Percentiles rank a stretch among this genome's conserved stretches.
phyloP scores from a whole-genome alignment of 2,329 filamentous ascomycete species.

The Colletotrichum gloeosporioides region DNA sequence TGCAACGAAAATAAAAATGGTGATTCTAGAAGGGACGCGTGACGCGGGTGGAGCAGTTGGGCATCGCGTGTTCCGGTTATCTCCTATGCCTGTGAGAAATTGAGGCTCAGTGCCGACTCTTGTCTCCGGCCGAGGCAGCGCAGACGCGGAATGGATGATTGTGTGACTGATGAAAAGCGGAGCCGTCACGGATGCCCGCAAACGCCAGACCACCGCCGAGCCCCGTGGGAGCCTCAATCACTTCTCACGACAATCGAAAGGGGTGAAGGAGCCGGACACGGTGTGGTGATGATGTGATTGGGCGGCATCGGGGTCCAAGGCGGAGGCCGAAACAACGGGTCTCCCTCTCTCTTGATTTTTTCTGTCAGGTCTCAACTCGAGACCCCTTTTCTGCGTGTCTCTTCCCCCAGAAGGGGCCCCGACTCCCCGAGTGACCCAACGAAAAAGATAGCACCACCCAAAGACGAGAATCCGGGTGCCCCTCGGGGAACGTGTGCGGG shows the following conservation, averaged over 20 bases:
- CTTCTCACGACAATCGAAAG: background rate
- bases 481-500: conserved; percentile 8
- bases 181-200: background rate
- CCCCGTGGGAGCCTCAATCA: conserved; percentile 8
- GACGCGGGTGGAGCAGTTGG: background rate
- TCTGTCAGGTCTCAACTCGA: background rate
- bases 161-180: background rate
- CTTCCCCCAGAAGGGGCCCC: conserved; percentile 4
- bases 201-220: background rate
- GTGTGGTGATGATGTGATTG: background rate
- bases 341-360: background rate
- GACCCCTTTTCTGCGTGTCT: background rate
- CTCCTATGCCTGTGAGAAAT: background rate
- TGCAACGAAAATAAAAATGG: background rate
- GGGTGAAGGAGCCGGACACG: background rate
- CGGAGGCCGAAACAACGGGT: conserved; percentile 8
- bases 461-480: background rate
- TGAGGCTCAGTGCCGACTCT: background rate
- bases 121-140: background rate
- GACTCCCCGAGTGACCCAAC: background rate
- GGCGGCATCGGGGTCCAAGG: background rate
- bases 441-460: background rate
- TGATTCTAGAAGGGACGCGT: background rate
- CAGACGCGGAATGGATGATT: background rate
- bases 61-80: background rate